Evolutionary conservation across 768 basidiomycete species (phyloP).

Genomic region (Kwoniella newhampshirensis): DNA sequence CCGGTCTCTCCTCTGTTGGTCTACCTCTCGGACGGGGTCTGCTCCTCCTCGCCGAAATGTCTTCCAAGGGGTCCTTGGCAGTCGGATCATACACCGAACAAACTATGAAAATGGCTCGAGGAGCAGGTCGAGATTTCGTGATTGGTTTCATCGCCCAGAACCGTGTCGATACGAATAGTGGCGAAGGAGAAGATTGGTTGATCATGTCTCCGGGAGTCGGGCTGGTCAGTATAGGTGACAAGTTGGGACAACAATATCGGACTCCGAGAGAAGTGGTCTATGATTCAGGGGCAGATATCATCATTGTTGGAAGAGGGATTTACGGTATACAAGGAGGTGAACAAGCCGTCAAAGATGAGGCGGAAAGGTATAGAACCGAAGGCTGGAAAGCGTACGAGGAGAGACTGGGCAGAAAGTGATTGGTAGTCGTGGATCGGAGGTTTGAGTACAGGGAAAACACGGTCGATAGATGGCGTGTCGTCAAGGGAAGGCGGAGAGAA

Average conservation of each 20-base stretch:
- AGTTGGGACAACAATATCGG: slow-evolving; percentile 92
- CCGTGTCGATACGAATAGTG: slow-evolving; percentile 63
- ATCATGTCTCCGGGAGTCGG: slow-evolving; percentile 91
- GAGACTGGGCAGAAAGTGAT: slow-evolving; percentile 49
- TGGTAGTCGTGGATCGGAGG: too few relatives aligned
- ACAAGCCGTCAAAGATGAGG: slow-evolving; percentile 59
- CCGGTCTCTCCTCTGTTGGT: slow-evolving; percentile 85
- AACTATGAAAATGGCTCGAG: slow-evolving; percentile 83
- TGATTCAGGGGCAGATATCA: slow-evolving; percentile 84
- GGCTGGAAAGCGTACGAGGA: slow-evolving; percentile 90
- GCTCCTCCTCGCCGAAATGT: slow-evolving; percentile 94
- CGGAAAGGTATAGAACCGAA: slow-evolving; percentile 76
- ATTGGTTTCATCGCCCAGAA: slow-evolving; percentile 93
- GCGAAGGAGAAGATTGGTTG: slow-evolving; percentile 72
- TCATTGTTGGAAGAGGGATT: slow-evolving; percentile 94
- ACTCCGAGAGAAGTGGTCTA: slow-evolving; percentile 80
- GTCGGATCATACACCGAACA: slow-evolving; percentile 77
- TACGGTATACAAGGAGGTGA: slow-evolving; percentile 65
- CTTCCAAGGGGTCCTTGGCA: slow-evolving; percentile 80
- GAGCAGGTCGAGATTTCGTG: slow-evolving; percentile 74
- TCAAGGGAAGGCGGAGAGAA: too few relatives aligned
- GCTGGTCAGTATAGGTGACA: slow-evolving; percentile 72
- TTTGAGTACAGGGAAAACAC: neutral
- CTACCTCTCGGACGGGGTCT: slow-evolving; percentile 79
- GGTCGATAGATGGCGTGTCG: neutral